These are phyloP conservation scores for Saussurea involucrata DNA, from an alignment of 129 eudicot species.

Conservation along the genomic window DNA sequence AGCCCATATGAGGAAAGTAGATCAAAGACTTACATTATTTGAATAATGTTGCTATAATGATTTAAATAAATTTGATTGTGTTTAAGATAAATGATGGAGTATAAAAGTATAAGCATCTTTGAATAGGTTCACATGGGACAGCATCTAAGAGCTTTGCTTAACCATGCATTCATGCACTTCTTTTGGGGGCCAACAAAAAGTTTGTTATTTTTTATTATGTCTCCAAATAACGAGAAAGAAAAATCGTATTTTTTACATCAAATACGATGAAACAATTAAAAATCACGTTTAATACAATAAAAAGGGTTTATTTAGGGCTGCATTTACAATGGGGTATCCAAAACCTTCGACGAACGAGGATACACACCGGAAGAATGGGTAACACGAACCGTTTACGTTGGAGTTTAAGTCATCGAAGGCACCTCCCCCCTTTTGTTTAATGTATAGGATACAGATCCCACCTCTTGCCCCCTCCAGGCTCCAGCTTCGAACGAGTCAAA, in stretches of 20 bases:
- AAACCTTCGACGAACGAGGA: too few relatives aligned
- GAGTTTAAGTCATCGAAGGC: too few relatives aligned
- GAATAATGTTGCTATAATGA: too few relatives aligned
- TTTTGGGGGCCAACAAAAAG: neutral
- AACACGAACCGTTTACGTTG: too few relatives aligned
- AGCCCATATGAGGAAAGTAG: too few relatives aligned
- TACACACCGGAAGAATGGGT: too few relatives aligned
- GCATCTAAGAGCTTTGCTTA: slow-evolving; percentile 19
- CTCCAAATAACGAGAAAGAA: neutral
- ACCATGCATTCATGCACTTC: slow-evolving; percentile 26
- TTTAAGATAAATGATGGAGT: neutral
- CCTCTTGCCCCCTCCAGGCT: too few relatives aligned
- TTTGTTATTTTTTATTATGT: neutral
- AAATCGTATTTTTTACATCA: neutral
- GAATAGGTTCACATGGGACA: slow-evolving; percentile 15
- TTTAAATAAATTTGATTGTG: neutral
- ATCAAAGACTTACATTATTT: too few relatives aligned
- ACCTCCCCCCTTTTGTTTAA: too few relatives aligned
- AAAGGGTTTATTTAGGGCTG: neutral
- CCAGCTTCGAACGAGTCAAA: too few relatives aligned
- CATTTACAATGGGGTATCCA: too few relatives aligned
- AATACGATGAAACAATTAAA: neutral
- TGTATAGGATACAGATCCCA: too few relatives aligned
- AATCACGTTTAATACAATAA: neutral
- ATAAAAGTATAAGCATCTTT: slow-evolving; percentile 3